Base-by-base conservation (phyloP, 1,139 yeast genomes). In the Nadsonia commutata region DNA sequence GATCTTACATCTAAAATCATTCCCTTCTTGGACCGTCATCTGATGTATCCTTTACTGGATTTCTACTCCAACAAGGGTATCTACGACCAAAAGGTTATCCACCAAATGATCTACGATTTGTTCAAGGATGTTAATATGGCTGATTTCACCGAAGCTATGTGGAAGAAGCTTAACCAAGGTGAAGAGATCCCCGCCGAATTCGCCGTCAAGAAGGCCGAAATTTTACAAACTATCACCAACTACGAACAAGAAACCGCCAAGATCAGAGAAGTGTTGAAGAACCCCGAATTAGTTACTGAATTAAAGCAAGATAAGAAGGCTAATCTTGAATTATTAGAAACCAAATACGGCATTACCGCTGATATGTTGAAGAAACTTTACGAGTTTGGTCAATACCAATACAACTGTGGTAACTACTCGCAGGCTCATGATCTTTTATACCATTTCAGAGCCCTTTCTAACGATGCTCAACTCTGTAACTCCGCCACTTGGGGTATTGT, bases 401-500 rank as follows among this genome's bases (percentile, higher is more conserved):
- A 72, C 59, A 72, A 72, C 59, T 66, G 76, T 54, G 80, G 80
- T 50, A 74, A 74, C 52, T 75, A 74, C 57, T 70, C 65, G 41
- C 67, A 71, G 60, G 77, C 80, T 11, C 65, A 74, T 20, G 79
- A 74, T 54, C 62, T 73, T 48, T 59, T 75, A 47, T 70, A 69
- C 52, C 76, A 72, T 55, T 75, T 74, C 56, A 64, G 78, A 56
- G 66, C 71, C 16, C 60, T 75, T 22, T 72, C 78, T 18, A 69
- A 72, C 31, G 70, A 74, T 54, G 60, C 61, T 48, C 69, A 71
- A 22, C 58, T 70, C 48, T 67, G 70, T 47, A 57, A 70, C 41
- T 71, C 74, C 45, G 77, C 80, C 20, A 72, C 78, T n/a, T 75
- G 80, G 78, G 80, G 80, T 54, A 71, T 71, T 53, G 60, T 76